Evolutionary conservation across 2,329 filamentous ascomycete genomes (phyloP), one percentile per base, ranked within the genome.

Genomic region (Botrytis sinoallii): DNA sequence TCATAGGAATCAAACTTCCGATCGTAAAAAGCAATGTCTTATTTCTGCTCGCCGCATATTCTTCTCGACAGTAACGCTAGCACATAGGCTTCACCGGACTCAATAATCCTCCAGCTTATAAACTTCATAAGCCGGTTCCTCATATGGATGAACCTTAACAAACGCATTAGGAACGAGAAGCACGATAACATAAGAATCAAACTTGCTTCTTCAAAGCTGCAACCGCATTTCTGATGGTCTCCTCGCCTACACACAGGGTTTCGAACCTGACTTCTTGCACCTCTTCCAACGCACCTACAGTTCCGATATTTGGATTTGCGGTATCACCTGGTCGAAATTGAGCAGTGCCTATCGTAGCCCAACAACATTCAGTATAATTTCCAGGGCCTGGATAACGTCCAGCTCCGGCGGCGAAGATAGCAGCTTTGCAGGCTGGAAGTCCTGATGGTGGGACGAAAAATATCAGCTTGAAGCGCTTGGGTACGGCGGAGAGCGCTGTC

Each of bases 271-370:
- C 84, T 81, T 93, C 91, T 3, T 87, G 84, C 0, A 89, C 84
- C 74, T 88, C 81, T 81, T 92, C 90, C 1, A 92, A 78, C 52
- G 83, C 80, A 1, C 89, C 89, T 1, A 85, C 82, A 16, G 82
- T 82, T 0, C 91, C 91, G 75, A 92, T 89, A 77, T 88, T 83
- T 5, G 91, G 91, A 67, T 90, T 90, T 0, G 91, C 89, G 0
- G 83, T 80, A 73, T 85, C 84, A 0, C 88, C 89, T 0, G 91
- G 90, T 0, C 88, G 86, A 80, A 93, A 93, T 79, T 93, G 90
- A 0, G 90, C 90, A 0, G 84, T 88, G 8, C 91, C 91, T 4
- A 81, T 76, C 0, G 83, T 81, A 3, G 83, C 82, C 83, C 84
- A 90, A 80, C 85, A 85, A 79, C 84, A 86, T 77, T 90, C 86